A percentile compares a stretch with the other conserved stretches of the same genome.
These are phyloP conservation scores for Fagopyrum esculentum DNA, from an alignment of 148 eudicot species.

Conservation along the genomic window DNA sequence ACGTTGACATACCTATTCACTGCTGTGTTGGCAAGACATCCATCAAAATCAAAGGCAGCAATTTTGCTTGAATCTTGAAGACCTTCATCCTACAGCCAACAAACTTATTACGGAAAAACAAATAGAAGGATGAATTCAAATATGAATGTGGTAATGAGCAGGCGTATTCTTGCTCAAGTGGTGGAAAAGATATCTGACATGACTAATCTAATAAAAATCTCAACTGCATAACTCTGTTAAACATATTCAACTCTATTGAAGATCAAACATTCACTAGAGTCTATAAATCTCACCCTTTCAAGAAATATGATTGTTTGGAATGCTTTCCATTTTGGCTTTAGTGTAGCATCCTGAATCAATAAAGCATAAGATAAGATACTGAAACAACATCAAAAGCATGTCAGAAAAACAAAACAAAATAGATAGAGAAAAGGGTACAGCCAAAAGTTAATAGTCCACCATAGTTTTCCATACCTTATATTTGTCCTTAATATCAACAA, in stretches of 20 bases:
- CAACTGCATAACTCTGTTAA: background rate
- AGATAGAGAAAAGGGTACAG: background rate
- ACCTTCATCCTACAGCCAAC: conserved; percentile 54
- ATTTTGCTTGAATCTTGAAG: conserved; percentile 68
- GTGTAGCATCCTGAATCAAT: conserved; percentile 48
- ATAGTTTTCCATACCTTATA: conserved; percentile 47
- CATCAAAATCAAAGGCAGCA: conserved; percentile 98
- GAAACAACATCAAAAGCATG: background rate
- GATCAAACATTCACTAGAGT: background rate
- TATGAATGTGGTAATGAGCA: too few species aligned
- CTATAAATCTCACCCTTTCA: conserved; percentile 41
- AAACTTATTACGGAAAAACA: background rate
- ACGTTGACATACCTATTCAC: conserved; percentile 42
- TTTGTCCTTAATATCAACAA: conserved; percentile 41
- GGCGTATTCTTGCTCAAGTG: background rate
- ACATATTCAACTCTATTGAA: background rate
- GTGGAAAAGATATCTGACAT: background rate
- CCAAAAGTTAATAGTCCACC: background rate
- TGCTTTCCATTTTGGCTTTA: conserved; percentile 79
- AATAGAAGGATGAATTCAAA: background rate
- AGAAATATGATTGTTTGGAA: conserved; percentile 74
- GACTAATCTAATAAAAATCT: background rate
- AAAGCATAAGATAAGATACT: conserved; percentile 3
- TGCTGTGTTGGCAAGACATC: conserved; percentile 80
- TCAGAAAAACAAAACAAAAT: background rate